Base-by-base conservation (phyloP, 495 filamentous ascomycete genomes). In the Podospora sp. region DNA sequence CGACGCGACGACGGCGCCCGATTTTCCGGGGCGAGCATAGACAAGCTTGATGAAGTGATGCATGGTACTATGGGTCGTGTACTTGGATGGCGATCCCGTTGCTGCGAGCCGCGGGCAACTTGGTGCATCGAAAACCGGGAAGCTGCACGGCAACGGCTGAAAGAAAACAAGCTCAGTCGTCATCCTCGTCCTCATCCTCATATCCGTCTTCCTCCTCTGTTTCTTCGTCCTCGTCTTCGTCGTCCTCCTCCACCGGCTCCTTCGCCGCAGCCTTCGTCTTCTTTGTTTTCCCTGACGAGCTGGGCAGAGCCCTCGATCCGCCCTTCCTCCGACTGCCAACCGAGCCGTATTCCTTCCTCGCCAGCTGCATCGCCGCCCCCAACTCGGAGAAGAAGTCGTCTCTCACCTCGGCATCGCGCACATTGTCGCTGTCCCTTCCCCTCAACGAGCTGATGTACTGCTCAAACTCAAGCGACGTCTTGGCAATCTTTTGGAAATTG, bases 401-500 rank as follows among this genome's bases (percentile, higher is more conserved):
- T 22, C 64, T 22, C 11, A 60, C 22, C 16, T 60, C 36, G 3
- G n/a, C 22, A 16, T 49, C 57, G 8, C 35, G 33, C 0, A 35
- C 55, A 12, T n/a, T 16, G 14, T 60, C 65, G 58, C 49, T 61
- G 56, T 67, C 65, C 36, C 21, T 52, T 11, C 65, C 65, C 0
- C 65, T 59, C 6, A 72, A 36, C 5, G 58, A 46, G 9, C 59
- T 40, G 11, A 72, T 63, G 29, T 72, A 72, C 9, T 69, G 61
- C 53, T 72, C 70, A 46, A 72, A 72, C 24, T 69, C 67, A 40
- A 65, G 46, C 20, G 70, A 59, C 0, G 70, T 72, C 55, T 72
- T 68, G 40, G 70, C 63, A 18, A 72, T 69, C 27, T 49, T 65
- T 2, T 61, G 50, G 24, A 72, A 66, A 46, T 69, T 66, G 9